Evolutionary conservation across 441 rosid species (phyloP), one percentile per base, ranked within the genome.

Genomic region (Corymbia calophylla): DNA sequence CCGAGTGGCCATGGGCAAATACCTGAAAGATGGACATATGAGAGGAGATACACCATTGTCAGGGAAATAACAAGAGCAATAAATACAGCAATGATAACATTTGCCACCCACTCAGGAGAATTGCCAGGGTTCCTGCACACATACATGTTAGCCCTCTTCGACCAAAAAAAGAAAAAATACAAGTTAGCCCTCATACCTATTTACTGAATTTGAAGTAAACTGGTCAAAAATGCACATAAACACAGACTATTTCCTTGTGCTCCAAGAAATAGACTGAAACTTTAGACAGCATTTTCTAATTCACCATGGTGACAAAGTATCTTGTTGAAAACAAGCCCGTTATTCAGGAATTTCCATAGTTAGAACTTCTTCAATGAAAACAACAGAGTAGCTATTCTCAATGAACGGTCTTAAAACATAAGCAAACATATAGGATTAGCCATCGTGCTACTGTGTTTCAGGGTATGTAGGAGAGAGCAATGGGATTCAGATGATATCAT

Each of bases 21-120:
- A 97, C 99, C 98, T 73, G 99, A 96, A 90, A 96, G 96, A 92
- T 98, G 99, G 90, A 96, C 91, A 93, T 98, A 98, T 31, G 99
- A 94, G 90, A 98, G 95, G 87, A 98, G 91, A 93, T 97, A 96
- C 86, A 94, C 95, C 94, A 95, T 88, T 55, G 98, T 95, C 91
- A 97, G 93, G 95, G 97, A 95, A 77, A 95, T 44, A 84, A 93
- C 89, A 91, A 93, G 93, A 88, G 99, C 98, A 68, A 98, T 90
- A 85, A 93, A 90, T 91, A 91, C 92, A 60, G 97, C 93, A 87
- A 96, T 39, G 87, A 94, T 35, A 55, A 88, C 90, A 89, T 88
- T 96, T 87, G 95, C 95, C 94, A 96, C 91, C 99, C 99, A 98
- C 89, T 98, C 99, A 55, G 99, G 98, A 90, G 94, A 92, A 92